These are phyloP conservation scores for Leptodermis oblonga DNA, from an alignment of 257 asterid species.

Conservation along the genomic window DNA sequence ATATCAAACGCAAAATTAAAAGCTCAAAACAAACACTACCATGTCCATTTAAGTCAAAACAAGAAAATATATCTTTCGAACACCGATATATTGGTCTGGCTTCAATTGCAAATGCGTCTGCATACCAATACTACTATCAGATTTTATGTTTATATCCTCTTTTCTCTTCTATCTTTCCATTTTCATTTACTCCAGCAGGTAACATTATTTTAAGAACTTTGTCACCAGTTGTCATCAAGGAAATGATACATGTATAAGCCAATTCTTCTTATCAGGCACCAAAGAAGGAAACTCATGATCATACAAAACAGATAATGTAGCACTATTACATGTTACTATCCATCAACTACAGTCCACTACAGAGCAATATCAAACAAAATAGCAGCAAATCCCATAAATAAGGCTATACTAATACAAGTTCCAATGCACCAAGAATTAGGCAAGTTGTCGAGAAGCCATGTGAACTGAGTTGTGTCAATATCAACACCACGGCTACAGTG, in stretches of 20 bases:
- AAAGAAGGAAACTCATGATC: not conserved
- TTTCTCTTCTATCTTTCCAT: not conserved
- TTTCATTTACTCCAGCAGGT: not conserved
- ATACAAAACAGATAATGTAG: not conserved
- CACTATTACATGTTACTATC: too few relatives aligned
- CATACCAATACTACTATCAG: not conserved
- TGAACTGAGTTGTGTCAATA: not conserved
- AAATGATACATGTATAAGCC: not conserved
- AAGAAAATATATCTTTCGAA: not conserved
- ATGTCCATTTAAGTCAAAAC: not conserved
- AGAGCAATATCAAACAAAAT: not conserved
- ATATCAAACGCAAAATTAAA: not conserved
- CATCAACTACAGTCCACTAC: not conserved
- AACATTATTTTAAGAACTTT: not conserved
- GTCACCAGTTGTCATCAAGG: not conserved
- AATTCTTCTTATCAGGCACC: not conserved
- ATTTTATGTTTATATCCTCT: not conserved
- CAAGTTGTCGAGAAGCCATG: not conserved
- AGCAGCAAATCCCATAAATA: not conserved
- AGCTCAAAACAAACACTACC: not conserved
- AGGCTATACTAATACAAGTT: not conserved
- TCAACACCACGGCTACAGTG: conserved; percentile 2
- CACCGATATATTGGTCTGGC: too few relatives aligned
- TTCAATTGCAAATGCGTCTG: not conserved
- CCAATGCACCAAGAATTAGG: not conserved